Evolutionary conservation across 345 rosid species (phyloP), one percentile per base, ranked within the genome.

Genomic region (Luvunga scandens): DNA sequence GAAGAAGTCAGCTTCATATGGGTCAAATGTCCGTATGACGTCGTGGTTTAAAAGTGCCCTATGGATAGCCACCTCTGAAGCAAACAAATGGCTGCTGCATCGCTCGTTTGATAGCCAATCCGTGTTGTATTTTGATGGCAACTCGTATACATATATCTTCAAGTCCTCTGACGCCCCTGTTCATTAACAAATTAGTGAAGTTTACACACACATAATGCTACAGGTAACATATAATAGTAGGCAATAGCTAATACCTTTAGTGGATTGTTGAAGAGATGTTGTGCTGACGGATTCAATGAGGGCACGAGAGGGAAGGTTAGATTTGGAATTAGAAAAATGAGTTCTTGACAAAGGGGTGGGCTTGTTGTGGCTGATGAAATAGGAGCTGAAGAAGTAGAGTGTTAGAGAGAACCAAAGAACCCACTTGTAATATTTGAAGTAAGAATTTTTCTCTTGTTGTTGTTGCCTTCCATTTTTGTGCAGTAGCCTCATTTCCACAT

Each of bases 1-100:
- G 92, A 91, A 94, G 85, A 90, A 96, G 77, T 96, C 99, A 2
- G 98, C 99, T 72, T 92, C 91, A 62, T 84, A 82, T 0, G 99
- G 95, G 69, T 96, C 88, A 63, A 86, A 80, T 10, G 99, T 94
- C 78, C 95, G 91, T 18, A 88, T 78, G 1, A 84, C 87, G 71
- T 90, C 87, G 77, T 45, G 18, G 50, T 85, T 87, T 42, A 88
- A 77, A 5, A 92, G 28, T 0, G 98, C 97, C 66, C 74, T 86
- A 79, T 96, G 99, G 19, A 96, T 86, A 13, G 98, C 98, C 13
- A 96, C 99, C 86, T 96, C 99, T 3, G 99, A 85, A 14, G 99
- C 99, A 50, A 96, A 96, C 82, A 96, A 83, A 65, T 94, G 99
- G 81, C 63, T 90, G 85, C 88, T 86, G 81, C 99, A 96, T 27